Evolutionary conservation across 306 rosid genomes (phyloP).

Genomic region (Lablab purpureus): DNA sequence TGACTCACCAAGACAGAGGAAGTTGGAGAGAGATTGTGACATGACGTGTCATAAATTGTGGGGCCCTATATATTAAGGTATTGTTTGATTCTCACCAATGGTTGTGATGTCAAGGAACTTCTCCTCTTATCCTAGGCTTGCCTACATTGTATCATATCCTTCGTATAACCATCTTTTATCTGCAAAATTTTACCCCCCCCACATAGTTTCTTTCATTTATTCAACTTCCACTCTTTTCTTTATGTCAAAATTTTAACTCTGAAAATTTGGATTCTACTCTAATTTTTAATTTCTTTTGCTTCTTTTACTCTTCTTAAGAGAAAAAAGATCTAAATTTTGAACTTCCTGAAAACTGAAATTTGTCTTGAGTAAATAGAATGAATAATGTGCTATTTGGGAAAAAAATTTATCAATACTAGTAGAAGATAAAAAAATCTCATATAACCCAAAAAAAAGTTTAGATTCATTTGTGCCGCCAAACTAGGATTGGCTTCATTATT

Average conservation of each 20-base stretch:
- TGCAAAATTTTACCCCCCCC: too few species aligned
- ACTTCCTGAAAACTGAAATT: too few species aligned
- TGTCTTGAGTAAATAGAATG: too few species aligned
- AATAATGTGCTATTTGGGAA: too few species aligned
- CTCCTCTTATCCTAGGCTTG: not conserved
- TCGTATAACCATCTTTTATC: not conserved
- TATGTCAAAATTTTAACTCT: too few species aligned
- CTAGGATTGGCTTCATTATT: slow-evolving; percentile 20
- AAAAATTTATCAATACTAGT: too few species aligned
- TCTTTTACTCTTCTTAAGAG: too few species aligned
- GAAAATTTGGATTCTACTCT: too few species aligned
- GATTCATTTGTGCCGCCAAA: not conserved
- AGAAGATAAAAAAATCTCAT: not conserved
- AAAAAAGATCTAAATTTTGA: too few species aligned
- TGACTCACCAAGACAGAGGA: slow-evolving; percentile 8
- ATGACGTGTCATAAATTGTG: slow-evolving; percentile 39
- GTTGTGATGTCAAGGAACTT: not conserved
- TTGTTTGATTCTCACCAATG: slow-evolving; percentile 39
- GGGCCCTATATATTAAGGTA: not conserved
- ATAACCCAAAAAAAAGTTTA: not conserved
- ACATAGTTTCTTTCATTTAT: too few species aligned
- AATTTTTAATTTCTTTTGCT: too few species aligned
- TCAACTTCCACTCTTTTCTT: too few species aligned
- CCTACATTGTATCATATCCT: slow-evolving; percentile 31
- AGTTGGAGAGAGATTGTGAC: not conserved